A percentile compares a stretch with the other conserved stretches of the same genome.
Conservation (phyloP, 148 eudicot genomes). For the Arctostaphylos glauca region DNA sequence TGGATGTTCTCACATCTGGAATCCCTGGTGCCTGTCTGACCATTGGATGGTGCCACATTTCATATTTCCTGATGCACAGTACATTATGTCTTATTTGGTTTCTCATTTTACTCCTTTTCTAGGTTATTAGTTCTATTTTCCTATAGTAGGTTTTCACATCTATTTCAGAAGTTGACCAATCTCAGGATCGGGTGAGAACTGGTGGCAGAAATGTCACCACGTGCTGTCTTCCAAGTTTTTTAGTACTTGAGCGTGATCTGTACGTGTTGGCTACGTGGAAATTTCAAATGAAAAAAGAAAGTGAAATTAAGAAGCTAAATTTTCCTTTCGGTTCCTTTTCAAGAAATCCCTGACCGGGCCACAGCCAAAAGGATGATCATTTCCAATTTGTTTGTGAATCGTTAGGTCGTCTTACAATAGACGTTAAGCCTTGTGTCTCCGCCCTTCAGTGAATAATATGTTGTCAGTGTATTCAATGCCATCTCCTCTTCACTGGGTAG, state of each 20-base stretch:
- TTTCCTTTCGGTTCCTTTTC: background rate
- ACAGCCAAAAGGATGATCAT: background rate
- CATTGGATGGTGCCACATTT: background rate
- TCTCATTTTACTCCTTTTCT: background rate
- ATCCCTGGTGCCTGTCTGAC: background rate
- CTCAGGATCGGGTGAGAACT: background rate
- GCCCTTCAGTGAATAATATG: background rate
- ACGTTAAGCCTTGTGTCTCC: background rate
- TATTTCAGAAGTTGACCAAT: background rate
- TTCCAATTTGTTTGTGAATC: background rate
- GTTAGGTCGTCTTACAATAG: background rate
- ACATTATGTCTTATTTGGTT: background rate
- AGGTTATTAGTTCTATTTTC: background rate
- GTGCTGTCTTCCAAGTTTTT: background rate
- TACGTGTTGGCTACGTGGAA: background rate
- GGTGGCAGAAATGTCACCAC: background rate
- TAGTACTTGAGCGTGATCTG: background rate
- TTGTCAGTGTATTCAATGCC: background rate
- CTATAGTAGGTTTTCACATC: background rate
- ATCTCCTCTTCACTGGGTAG: background rate
- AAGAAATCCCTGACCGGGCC: background rate
- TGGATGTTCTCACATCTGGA: background rate
- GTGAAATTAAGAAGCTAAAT: background rate
- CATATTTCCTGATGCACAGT: background rate
- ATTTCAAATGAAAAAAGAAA: background rate